Base-by-base conservation (phyloP, 2,329 filamentous ascomycete species). In the Ophiognomonia clavigignenti-juglandacearum region DNA sequence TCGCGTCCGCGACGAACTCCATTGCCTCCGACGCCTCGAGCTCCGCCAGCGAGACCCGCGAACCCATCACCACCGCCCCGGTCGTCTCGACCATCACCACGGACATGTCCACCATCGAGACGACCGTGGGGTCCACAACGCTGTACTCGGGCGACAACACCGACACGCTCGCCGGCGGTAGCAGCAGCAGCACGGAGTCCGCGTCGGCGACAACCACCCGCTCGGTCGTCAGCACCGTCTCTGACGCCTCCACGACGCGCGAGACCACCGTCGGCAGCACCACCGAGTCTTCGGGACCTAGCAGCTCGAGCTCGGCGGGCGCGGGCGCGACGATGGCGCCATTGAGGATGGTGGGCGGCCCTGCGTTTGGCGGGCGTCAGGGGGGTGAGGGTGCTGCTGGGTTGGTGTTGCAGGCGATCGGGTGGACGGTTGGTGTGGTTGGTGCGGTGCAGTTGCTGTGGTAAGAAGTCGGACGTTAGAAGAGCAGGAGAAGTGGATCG, bases 141-240 rank as follows among this genome's bases (percentile, higher is more conserved):
- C 7, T 34, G 9, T 34, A 13, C 16, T 34, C 31, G 9, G 9
- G 8, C 34, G 16, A 18, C 16, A 16, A 9, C 34, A 20, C 23
- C 32, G 31, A 35, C 31, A 31, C 14, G 9, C 16, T 19, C 27
- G 14, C 29, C 11, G 26, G 31, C 14, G 11, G 29, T 9, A 16
- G 7, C 31, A 34, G n/a, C n/a, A 14, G 18, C 13, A 34, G 14
- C 31, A n/a, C n/a, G n/a, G n/a, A n/a, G n/a, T n/a, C n/a, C n/a
- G n/a, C n/a, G n/a, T n/a, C n/a, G n/a, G 31, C 43, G 18, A 24
- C 39, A 4, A 22, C 26, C 20, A 45, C 43, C 3, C n/a, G 10
- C 11, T 18, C 43, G 6, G 26, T 45, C 9, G 43, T 45, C 11
- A 38, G 34, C 43, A 45, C 43, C 7, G 19, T 45, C 20, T 39